phyloP scores from a whole-genome alignment of 768 basidiomycete genomes.

The Rubroboletus satanas region DNA sequence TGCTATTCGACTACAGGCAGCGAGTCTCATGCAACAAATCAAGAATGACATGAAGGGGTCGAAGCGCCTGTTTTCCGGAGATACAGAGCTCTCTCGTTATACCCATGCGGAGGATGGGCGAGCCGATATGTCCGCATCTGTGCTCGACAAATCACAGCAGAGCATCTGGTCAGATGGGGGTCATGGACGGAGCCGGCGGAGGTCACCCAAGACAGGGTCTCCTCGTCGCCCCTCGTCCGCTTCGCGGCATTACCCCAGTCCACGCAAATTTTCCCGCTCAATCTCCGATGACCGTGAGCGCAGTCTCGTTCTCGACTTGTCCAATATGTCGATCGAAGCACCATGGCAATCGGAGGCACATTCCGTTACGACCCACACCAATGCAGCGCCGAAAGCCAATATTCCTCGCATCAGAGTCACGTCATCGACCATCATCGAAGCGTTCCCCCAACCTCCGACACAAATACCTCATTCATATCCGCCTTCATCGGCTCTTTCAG shows the following conservation, averaged over 20 bases:
- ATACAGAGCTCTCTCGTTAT: conserved; percentile 52
- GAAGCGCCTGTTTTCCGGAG: conserved; percentile 68
- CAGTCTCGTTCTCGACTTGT: conserved; percentile 38
- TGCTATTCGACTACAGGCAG: conserved; percentile 72
- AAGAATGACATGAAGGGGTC: conserved; percentile 66
- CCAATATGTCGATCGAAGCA: conserved; percentile 43
- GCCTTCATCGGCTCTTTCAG: conserved; percentile 47
- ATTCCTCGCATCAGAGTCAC: conserved; percentile 30
- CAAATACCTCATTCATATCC: conserved; percentile 39
- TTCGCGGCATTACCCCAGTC: conserved; percentile 39
- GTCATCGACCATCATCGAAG: conserved; percentile 27
- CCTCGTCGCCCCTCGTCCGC: conserved; percentile 34
- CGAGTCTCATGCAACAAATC: conserved; percentile 80
- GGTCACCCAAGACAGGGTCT: conserved; percentile 22
- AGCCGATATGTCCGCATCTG: conserved; percentile 11
- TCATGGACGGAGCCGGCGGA: conserved; percentile 27
- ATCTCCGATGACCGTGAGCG: conserved; percentile 42
- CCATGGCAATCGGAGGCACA: conserved; percentile 29
- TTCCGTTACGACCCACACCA: conserved; percentile 9
- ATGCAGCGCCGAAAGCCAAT: conserved; percentile 2
- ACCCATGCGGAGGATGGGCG: conserved; percentile 20
- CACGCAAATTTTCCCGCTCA: conserved; percentile 39
- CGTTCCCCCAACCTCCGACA: conserved; percentile 32
- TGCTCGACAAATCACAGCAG: conserved; percentile 20
- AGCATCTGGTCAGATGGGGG: conserved; percentile 28